Conservation (phyloP, 1,284 basidiomycete genomes). For the Sporisorium exsertum region DNA sequence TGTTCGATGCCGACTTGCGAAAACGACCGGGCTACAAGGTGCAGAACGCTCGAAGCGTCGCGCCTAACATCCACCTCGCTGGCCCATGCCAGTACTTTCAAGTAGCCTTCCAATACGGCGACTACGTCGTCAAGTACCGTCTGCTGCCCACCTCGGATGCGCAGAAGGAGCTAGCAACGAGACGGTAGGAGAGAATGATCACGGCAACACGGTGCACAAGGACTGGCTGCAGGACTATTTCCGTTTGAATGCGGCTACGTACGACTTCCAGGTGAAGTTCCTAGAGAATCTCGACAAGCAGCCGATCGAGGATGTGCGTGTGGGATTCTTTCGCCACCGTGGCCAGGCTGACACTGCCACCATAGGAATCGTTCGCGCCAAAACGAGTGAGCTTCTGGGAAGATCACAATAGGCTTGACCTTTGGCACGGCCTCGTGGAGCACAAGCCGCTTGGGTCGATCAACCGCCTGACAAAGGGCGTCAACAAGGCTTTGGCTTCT, state of each 20-base stretch:
- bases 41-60: conserved; percentile 52
- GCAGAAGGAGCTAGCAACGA: conserved; percentile 33
- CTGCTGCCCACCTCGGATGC: conserved; percentile 47
- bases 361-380: conserved; percentile 56
- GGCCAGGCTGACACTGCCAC: conserved; percentile 51
- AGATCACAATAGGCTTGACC: conserved; percentile 55
- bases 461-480: conserved; percentile 56
- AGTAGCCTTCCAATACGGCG: conserved; percentile 58
- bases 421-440: conserved; percentile 56
- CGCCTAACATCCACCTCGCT: conserved; percentile 51
- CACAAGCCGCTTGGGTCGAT: conserved; percentile 59
- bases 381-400: conserved; percentile 58
- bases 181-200: conserved; percentile 34
- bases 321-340: conserved; percentile 53
- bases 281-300: conserved; percentile 61
- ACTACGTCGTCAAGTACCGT: conserved; percentile 60
- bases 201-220: conserved; percentile 38
- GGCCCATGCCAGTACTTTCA: conserved; percentile 58
- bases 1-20: conserved; percentile 41
- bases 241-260: conserved; percentile 43
- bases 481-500: conserved; percentile 41
- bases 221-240: conserved; percentile 41
- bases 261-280: conserved; percentile 60
- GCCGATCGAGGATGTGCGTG: conserved; percentile 53
- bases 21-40: conserved; percentile 56